Base-by-base conservation (phyloP, 371 early-diverging fungal genomes). In the Apophysomyces elegans region DNA sequence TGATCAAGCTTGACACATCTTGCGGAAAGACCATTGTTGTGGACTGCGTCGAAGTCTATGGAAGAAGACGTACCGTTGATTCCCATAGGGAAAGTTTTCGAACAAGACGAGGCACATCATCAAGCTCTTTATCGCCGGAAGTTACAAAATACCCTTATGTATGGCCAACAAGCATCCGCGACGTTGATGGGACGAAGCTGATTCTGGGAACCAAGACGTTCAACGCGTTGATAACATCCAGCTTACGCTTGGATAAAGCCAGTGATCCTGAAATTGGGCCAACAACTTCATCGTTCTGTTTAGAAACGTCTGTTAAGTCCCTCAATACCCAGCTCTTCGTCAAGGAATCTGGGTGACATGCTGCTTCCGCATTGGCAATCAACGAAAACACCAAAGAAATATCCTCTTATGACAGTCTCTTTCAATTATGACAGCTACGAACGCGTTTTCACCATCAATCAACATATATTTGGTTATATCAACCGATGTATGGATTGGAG, bases 1-100 rank as follows among this genome's bases (percentile, higher is more conserved):
- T 36, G 7, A 56, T 63, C 41, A 50, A 66, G 9, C 21, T 60
- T 7, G 68, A 72, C 59, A 43, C 26, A 26, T 56, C 9, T 5
- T 68, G 60, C 41, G 68, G 61, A 26, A 47, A 72, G 32, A 66
- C 72, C 8, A 54, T 63, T 21, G 56, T 68, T n/a, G 62, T 45
- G n/a, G 66, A 72, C 62, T 68, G 68, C 18, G 65, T 68, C 2
- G 72, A 72, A 26, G 57, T 66, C 46, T 68, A 68, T 38, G 72
- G 69, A 9, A 35, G 64, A 56, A 68, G 36, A 5, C 37, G 18
- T 21, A 26, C 45, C 11, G 46, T 65, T 4, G 66, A 72, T 44
- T 21, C 12, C 11, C 59, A 59, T 9, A 7, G 59, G 36, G 39
- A 59, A 38, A 47, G 47, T 16, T 47, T 47, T n/a, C 47, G 9